Percentiles rank a stretch among this genome's conserved stretches.
Evolutionary conservation across 164 flowering plant species (phyloP).

Genomic region (Kalanchoe fedtschenkoi): DNA sequence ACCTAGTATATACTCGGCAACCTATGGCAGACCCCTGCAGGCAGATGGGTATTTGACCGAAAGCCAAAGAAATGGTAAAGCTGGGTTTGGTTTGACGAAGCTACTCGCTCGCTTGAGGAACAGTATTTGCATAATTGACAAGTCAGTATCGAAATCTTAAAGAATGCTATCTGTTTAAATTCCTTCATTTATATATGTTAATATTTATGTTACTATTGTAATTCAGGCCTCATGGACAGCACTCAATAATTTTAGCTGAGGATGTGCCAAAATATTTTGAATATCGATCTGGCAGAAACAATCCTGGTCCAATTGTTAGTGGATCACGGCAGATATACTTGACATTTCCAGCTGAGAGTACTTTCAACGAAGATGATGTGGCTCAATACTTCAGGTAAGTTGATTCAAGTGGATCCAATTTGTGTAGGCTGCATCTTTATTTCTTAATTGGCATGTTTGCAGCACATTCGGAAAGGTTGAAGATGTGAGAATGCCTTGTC

Average conservation of each 20-base stretch:
- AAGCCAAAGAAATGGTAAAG: slow-evolving; percentile 88
- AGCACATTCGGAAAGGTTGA: slow-evolving; percentile 80
- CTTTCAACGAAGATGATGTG: slow-evolving; percentile 80
- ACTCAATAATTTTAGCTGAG: slow-evolving; percentile 67
- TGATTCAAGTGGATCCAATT: background rate
- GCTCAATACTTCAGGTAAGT: slow-evolving; percentile 66
- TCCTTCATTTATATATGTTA: slow-evolving; percentile 5
- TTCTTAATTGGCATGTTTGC: background rate
- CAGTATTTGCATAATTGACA: slow-evolving; percentile 64
- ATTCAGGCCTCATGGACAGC: slow-evolving; percentile 93
- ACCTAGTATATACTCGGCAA: slow-evolving; percentile 72
- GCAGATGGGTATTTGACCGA: slow-evolving; percentile 89
- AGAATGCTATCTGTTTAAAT: background rate
- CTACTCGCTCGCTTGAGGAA: slow-evolving; percentile 71
- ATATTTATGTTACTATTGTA: too few species aligned
- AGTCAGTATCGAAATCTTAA: slow-evolving; percentile 22
- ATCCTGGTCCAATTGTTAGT: slow-evolving; percentile 54
- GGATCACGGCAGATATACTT: slow-evolving; percentile 85
- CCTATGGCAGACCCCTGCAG: slow-evolving; percentile 60
- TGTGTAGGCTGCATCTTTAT: background rate
- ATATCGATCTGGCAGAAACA: slow-evolving; percentile 41
- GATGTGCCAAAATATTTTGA: slow-evolving; percentile 58
- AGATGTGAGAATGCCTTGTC: slow-evolving; percentile 97
- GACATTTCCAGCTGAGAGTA: slow-evolving; percentile 93
- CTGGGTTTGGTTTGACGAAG: slow-evolving; percentile 79